Percentiles rank a stretch among this genome's conserved stretches.
phyloP scores from a whole-genome alignment of 1,139 yeast species.

The Lodderomyces orthopsilosis region DNA sequence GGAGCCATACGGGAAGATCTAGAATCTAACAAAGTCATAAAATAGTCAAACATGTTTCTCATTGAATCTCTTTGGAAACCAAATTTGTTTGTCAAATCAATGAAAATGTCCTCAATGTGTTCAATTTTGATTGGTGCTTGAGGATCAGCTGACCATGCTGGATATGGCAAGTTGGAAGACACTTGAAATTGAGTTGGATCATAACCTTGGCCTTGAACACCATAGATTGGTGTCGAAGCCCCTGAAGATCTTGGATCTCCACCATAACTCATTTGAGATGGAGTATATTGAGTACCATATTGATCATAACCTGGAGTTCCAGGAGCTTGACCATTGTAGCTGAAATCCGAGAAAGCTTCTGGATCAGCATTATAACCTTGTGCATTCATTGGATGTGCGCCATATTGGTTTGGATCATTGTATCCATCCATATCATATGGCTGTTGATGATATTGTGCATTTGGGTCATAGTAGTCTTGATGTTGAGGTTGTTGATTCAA shows the following conservation, averaged over 20 bases:
- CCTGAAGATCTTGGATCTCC: conserved; percentile 81
- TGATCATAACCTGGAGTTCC: conserved; percentile 71
- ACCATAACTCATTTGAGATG: conserved; percentile 80
- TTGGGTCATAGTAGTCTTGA: conserved; percentile 41
- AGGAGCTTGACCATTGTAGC: conserved; percentile 72
- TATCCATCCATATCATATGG: conserved; percentile 50
- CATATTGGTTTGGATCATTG: conserved; percentile 34
- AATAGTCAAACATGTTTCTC: conserved; percentile 95
- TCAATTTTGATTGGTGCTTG: conserved; percentile 78
- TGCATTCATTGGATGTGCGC: conserved; percentile 33
- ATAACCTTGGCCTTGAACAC: conserved; percentile 56
- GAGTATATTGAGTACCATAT: conserved; percentile 76
- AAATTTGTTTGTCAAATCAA: conserved; percentile 84
- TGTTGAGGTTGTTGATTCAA: conserved; percentile 34
- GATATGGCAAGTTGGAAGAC: conserved; percentile 75
- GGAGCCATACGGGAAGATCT: conserved; percentile 97
- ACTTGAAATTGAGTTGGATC: conserved; percentile 66
- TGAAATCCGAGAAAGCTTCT: conserved; percentile 76
- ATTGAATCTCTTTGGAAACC: conserved; percentile 98
- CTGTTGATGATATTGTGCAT: conserved; percentile 51
- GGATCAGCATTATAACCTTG: conserved; percentile 59
- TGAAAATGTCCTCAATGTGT: conserved; percentile 88
- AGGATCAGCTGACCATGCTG: conserved; percentile 93
- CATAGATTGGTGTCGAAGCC: conserved; percentile 94
- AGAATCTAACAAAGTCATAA: conserved; percentile 91